Evolutionary conservation across 2,329 filamentous ascomycete species (phyloP).

Genomic region (Colletotrichum gloeosporioides): DNA sequence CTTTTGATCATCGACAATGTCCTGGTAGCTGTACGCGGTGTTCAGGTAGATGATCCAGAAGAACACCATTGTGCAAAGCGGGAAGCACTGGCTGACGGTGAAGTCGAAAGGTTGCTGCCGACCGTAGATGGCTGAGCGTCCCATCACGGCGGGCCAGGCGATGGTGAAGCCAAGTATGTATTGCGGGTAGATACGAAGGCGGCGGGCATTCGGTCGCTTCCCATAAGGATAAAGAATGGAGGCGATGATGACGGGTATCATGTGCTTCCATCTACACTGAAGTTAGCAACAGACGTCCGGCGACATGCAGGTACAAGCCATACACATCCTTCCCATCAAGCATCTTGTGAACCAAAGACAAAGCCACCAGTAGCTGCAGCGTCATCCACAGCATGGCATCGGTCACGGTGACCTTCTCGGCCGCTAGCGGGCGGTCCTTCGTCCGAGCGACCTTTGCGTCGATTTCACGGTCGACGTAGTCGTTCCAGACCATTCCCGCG

Average conservation of each 20-base stretch:
- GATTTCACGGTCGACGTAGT: slow-evolving; percentile 32
- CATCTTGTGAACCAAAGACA: slow-evolving; percentile 11
- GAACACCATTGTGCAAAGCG: slow-evolving; percentile 28
- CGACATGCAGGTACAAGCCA: background rate
- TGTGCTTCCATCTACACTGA: slow-evolving; percentile 23
- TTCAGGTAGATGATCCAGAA: slow-evolving; percentile 31
- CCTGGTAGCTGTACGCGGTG: slow-evolving; percentile 30
- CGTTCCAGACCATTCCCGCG: slow-evolving; percentile 35
- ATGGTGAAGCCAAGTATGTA: slow-evolving; percentile 28
- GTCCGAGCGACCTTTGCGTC: slow-evolving; percentile 31
- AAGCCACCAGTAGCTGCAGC: slow-evolving; percentile 9
- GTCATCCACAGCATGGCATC: slow-evolving; percentile 25
- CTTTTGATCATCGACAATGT: slow-evolving; percentile 27
- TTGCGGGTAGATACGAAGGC: slow-evolving; percentile 26
- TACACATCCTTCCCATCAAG: slow-evolving; percentile 18
- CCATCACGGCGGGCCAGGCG: slow-evolving; percentile 27
- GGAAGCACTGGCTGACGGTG: slow-evolving; percentile 21
- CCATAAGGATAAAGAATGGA: slow-evolving; percentile 27
- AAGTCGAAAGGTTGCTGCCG: slow-evolving; percentile 22
- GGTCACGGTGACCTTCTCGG: slow-evolving; percentile 25
- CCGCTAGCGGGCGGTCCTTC: slow-evolving; percentile 30
- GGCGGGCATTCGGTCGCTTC: slow-evolving; percentile 24
- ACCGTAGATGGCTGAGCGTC: slow-evolving; percentile 25
- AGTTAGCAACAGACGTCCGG: background rate
- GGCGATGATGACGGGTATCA: slow-evolving; percentile 23